Percentiles rank a stretch among this genome's conserved stretches.
Conservation (phyloP, 345 rosid genomes). For the Zanthoxylum bungeanum region DNA sequence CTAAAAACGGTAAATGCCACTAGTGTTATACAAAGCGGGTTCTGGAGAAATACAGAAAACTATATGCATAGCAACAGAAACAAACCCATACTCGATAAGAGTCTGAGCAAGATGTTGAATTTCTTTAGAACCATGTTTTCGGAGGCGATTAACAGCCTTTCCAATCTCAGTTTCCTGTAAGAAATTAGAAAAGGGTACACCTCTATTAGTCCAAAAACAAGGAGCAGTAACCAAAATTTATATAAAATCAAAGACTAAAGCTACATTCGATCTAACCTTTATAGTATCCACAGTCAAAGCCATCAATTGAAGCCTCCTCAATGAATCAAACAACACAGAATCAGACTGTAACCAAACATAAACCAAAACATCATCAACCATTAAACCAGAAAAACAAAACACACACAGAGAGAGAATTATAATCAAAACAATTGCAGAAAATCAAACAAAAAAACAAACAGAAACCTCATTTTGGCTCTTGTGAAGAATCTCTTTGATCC, state of each 20-base stretch:
- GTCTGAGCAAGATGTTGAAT: slow-evolving; percentile 59
- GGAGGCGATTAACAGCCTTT: slow-evolving; percentile 77
- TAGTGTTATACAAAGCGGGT: neutral
- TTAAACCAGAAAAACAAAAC: no score
- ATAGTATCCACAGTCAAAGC: slow-evolving; percentile 65
- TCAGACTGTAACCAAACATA: slow-evolving; percentile 53
- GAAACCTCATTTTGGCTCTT: slow-evolving; percentile 59
- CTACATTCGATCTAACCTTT: slow-evolving; percentile 49
- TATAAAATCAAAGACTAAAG: neutral
- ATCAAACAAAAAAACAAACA: neutral
- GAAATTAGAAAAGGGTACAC: slow-evolving; percentile 18
- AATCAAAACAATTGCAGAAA: neutral
- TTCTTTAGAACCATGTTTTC: slow-evolving; percentile 64
- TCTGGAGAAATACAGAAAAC: neutral
- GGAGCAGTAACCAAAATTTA: neutral
- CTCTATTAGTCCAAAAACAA: slow-evolving; percentile 15
- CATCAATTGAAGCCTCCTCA: slow-evolving; percentile 82
- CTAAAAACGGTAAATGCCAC: neutral
- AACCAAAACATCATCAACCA: slow-evolving; percentile 18
- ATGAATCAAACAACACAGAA: slow-evolving; percentile 61
- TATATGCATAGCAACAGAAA: neutral
- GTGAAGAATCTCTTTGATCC: slow-evolving; percentile 67
- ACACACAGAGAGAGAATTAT: neutral
- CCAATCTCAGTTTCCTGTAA: slow-evolving; percentile 86
- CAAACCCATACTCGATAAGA: slow-evolving; percentile 67